Base-by-base conservation (phyloP, 2,329 filamentous ascomycete species). In the Zasmidium citrigriseum region DNA sequence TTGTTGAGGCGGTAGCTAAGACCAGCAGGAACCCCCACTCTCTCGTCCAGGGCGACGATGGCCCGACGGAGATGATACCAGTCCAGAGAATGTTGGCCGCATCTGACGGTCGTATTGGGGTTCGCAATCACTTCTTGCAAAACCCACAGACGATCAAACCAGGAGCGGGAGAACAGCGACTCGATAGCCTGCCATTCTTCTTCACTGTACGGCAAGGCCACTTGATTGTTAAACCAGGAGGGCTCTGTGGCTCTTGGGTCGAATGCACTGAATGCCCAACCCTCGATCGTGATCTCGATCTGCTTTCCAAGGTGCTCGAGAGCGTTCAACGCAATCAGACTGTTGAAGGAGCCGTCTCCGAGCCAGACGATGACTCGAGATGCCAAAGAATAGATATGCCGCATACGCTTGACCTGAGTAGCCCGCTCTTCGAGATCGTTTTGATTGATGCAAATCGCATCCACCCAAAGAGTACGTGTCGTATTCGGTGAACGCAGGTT, bases 391-490 rank as follows among this genome's bases (percentile, higher is more conserved):
- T 61, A 61, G 22, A 61, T 55, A 9, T 47, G 20, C n/a, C 47
- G 45, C 52, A 61, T 61, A 4, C 48, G 41, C 14, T 38, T 12
- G 3, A 59, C 56, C 24, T 61, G 59, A n/a, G 23, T 23, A 7
- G 29, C 16, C 21, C 41, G 25, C 48, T 61, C 59, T 4, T 47
- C 10, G 12, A 23, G 25, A 24, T 61, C 56, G 4, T 24, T 21
- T 45, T 63, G 60, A 29, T 60, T 53, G 24, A 60, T 60, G 23
- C 60, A 62, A 4, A 62, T 10, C 10, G 56, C 56, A 45, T 59
- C 59, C 18, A 59, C 47, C 59, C 59, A 58, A 14, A 58, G 16
- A 20, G n/a, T 11, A 4, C 38, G n/a, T 4, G 16, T 14, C 5
- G 3, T n/a, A n/a, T 34, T 5, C 20, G 22, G 22, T 34, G 11